Evolutionary conservation across 805 yeast genomes (phyloP).

Genomic region (Candida ipomoeae): DNA sequence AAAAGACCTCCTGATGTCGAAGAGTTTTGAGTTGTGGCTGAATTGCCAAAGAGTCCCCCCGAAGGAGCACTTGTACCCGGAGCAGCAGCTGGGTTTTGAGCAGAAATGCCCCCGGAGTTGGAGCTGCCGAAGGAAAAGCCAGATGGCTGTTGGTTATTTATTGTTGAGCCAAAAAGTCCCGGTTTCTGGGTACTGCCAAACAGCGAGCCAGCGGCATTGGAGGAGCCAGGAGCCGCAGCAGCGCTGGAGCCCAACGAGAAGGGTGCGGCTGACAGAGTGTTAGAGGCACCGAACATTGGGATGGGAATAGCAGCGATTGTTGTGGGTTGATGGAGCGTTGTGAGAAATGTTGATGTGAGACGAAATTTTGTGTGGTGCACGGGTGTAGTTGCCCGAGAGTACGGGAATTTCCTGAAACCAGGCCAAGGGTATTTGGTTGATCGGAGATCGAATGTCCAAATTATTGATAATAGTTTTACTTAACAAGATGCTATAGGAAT

Average conservation of each 20-base stretch:
- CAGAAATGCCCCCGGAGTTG: conserved; percentile 12
- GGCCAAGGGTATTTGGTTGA: background rate
- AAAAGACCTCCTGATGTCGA: conserved; percentile 20
- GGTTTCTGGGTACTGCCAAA: conserved; percentile 12
- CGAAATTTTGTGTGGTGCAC: conserved; percentile 7
- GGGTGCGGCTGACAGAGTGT: conserved; percentile 6
- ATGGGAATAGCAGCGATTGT: background rate
- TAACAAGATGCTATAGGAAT: no score
- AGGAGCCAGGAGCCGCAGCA: conserved; percentile 5
- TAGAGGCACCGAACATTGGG: conserved; percentile 16
- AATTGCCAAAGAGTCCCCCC: conserved; percentile 12
- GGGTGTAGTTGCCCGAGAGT: background rate
- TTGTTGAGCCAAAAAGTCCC: conserved; percentile 11
- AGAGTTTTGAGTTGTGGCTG: background rate
- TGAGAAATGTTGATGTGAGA: conserved; percentile 3
- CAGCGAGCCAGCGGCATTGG: conserved; percentile 8
- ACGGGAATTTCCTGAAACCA: background rate
- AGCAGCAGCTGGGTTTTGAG: conserved; percentile 7
- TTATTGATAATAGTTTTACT: no score
- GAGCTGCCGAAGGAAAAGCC: background rate
- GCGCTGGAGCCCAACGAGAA: conserved; percentile 10
- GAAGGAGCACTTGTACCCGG: conserved; percentile 2
- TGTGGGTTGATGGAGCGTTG: conserved; percentile 1
- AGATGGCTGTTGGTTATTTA: background rate
- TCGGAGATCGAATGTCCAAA: no score